Evolutionary conservation across 1,139 yeast species (phyloP).

Genomic region (Candida frijolesensis): DNA sequence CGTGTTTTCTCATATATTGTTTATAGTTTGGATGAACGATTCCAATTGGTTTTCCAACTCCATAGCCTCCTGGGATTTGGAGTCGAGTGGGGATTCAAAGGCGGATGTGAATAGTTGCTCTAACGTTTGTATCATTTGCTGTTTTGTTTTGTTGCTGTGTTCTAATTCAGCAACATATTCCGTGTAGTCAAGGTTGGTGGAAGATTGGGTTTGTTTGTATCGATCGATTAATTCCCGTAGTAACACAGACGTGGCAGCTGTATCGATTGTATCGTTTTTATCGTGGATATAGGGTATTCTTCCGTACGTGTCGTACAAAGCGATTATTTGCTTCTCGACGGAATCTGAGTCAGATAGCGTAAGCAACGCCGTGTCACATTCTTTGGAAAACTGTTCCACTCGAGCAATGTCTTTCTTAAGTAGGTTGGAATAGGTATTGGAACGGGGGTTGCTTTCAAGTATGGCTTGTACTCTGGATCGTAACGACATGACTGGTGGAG

Average conservation of each 20-base stretch:
- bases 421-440: slow-evolving; percentile 23
- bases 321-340: slow-evolving; percentile 25
- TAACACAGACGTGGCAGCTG: slow-evolving; percentile 33
- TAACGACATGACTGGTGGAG: slow-evolving; percentile 3
- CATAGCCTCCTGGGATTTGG: slow-evolving; percentile 15
- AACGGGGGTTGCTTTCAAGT: background rate
- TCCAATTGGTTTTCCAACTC: slow-evolving; percentile 17
- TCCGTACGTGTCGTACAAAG: slow-evolving; percentile 28
- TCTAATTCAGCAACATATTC: slow-evolving; percentile 8
- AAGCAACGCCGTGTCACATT: slow-evolving; percentile 32
- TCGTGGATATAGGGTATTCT: slow-evolving; percentile 35
- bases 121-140: slow-evolving; percentile 6
- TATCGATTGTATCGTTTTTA: slow-evolving; percentile 41
- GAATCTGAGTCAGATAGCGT: slow-evolving; percentile 14
- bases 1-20: background rate
- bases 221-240: slow-evolving; percentile 20
- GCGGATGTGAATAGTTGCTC: slow-evolving; percentile 1
- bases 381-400: slow-evolving; percentile 27
- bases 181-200: slow-evolving; percentile 11
- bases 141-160: slow-evolving; percentile 2
- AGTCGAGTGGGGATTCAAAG: slow-evolving; percentile 4
- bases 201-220: slow-evolving; percentile 3
- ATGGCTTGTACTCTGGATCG: background rate
- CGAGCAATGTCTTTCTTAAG: slow-evolving; percentile 31
- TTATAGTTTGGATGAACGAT: slow-evolving; percentile 23